phyloP scores from a whole-genome alignment of 2,329 filamentous ascomycete genomes.

The Lachnellula subtilissima region DNA sequence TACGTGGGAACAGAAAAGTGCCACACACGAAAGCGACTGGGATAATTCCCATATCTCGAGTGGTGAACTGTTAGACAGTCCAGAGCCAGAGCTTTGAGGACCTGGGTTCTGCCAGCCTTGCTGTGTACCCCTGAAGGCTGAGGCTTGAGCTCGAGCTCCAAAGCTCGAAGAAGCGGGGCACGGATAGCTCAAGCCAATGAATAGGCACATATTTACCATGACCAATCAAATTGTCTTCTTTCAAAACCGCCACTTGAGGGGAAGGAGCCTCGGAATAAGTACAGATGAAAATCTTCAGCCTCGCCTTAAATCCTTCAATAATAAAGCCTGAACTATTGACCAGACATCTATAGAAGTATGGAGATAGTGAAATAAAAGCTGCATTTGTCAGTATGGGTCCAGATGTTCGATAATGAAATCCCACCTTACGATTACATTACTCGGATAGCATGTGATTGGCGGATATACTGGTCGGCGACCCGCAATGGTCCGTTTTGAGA shows the following conservation, averaged over 20 bases:
- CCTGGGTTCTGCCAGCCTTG: not conserved
- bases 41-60: not conserved
- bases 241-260: not conserved
- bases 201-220: not conserved
- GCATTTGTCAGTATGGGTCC: not conserved
- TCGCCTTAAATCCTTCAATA: not conserved
- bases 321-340: not conserved
- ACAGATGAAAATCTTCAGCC: not conserved
- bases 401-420: too few relatives aligned
- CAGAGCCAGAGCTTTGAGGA: not conserved
- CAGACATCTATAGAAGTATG: too few relatives aligned
- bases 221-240: not conserved
- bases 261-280: too few relatives aligned
- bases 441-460: too few relatives aligned
- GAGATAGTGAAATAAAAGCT: too few relatives aligned
- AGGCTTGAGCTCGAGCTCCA: not conserved
- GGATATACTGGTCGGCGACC: too few relatives aligned
- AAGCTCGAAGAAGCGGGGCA: not conserved
- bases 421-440: too few relatives aligned
- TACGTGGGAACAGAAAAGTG: not conserved
- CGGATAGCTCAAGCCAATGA: not conserved
- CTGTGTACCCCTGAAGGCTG: not conserved
- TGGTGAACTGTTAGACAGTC: not conserved
- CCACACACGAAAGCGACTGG: not conserved
- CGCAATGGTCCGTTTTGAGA: too few relatives aligned